Base-by-base conservation (phyloP, 2,329 filamentous ascomycete species). In the Basipetospora chlamydospora region DNA sequence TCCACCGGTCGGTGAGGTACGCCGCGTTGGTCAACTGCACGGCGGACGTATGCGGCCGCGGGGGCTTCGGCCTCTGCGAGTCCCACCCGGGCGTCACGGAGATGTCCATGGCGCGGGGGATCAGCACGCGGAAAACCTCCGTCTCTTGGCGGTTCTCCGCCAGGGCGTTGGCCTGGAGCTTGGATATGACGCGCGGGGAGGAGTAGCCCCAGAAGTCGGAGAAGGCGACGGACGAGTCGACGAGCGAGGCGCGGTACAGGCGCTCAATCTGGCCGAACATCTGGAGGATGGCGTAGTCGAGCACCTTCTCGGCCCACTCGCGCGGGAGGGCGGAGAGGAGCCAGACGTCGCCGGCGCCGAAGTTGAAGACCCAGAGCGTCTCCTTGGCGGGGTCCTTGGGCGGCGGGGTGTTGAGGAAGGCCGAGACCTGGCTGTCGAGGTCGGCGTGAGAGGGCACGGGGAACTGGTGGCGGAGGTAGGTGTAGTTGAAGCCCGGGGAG, bases 341-440 rank as follows among this genome's bases (percentile, higher is more conserved):
- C 66, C 66, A 72, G 34, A 70, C 49, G 39, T 72, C 67, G 66
- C 67, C 70, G 21, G 60, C 61, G n/a, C 67, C 67, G 37, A 70
- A 60, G 8, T 56, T 62, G 37, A 72, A 65, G 11, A 71, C 51
- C 62, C 63, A 71, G 11, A 71, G 44, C 0, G 67, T 70, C 41
- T 70, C 62, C n/a, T 52, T 52, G 5, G 63, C 57, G 0, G 56
- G 40, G 1, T 42, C 40, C 3, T 43, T 42, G 0, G 57, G 53
- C 15, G 47, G 48, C 2, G 59, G 50, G 28, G 51, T 54, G 6
- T 54, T 46, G n/a, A 72, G 56, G 35, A 71, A 72, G 2, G 44
- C 41, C 22, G 56, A 46, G 3, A 72, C 47, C 42, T 72, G 67
- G 3, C 51, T 47, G 13, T 52, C 44, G 9, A 72, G 45, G 39